Conservation (phyloP, 2,329 filamentous ascomycete genomes). For the Penicillium concentricum region DNA sequence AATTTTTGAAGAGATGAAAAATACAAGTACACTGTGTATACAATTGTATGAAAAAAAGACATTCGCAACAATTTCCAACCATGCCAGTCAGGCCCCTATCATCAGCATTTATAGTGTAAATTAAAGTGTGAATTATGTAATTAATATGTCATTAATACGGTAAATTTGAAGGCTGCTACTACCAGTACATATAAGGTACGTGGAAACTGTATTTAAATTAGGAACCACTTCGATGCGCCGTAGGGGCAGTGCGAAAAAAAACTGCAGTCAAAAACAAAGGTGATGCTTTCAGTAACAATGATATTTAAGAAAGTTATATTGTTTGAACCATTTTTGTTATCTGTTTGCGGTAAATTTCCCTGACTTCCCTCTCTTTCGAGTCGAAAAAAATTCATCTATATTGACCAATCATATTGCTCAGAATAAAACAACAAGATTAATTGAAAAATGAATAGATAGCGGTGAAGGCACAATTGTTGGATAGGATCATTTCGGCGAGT, state of each 20-base stretch:
- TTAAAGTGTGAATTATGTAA: background rate
- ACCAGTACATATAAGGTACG: background rate
- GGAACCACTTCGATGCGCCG: too few species aligned
- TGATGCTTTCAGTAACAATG: too few species aligned
- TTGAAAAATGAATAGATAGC: background rate
- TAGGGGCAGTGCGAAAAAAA: too few species aligned
- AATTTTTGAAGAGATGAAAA: background rate
- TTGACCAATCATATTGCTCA: background rate
- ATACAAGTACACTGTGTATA: background rate
- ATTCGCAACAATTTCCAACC: background rate
- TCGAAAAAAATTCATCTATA: background rate
- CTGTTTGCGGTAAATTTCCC: background rate
- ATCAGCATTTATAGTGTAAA: background rate
- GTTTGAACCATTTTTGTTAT: too few species aligned
- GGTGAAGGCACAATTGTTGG: background rate
- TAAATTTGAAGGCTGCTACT: background rate
- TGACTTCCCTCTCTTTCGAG: background rate
- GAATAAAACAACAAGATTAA: background rate
- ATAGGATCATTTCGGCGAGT: background rate
- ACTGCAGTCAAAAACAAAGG: too few species aligned
- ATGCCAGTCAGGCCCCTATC: too few species aligned
- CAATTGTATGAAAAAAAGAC: too few species aligned
- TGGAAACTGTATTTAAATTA: background rate
- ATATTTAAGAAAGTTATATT: too few species aligned
- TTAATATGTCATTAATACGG: background rate